Base-by-base conservation (phyloP, 2,329 filamentous ascomycete species). In the Ophiostoma perfectum region DNA sequence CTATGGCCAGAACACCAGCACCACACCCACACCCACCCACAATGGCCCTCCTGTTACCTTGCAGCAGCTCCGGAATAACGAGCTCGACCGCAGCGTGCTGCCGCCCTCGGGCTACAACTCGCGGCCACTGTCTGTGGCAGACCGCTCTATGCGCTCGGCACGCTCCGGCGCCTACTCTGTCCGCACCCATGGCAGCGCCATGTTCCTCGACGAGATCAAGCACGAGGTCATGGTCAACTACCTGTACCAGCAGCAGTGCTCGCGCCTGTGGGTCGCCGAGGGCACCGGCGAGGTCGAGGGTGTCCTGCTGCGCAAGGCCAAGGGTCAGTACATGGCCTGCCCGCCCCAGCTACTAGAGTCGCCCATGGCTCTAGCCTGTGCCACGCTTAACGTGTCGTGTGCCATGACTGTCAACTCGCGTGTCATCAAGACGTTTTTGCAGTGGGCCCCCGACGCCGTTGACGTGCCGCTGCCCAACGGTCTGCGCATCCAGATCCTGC, bases 221-320 rank as follows among this genome's bases (percentile, higher is more conserved):
- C 88, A 92, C 74, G 90, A 93, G 77, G 88, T 93, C 70, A 93
- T 93, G 90, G 89, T 91, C 70, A 92, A 91, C 78, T 92, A 91
- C 76, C 81, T 93, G 39, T 92, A 92, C 77, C 90, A 93, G 77
- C 89, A 93, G 76, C 90, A 92, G 78, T 92, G 89, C 74, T 84
- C 86, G 12, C 85, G 87, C 70, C 82, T 92, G 45, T 93, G 90
- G 90, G 87, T 92, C 27, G 86, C 86, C 44, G 88, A 91, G 73
- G 86, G 84, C 47, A 87, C 83, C 65, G 88, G 88, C 12, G 85
- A 89, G 72, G 77, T 87, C 5, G 90, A 93, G 76, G 91, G 91
- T 72, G 89, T 92, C 41, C 78, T 93, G 27, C 79, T 93, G 64
- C 84, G 90, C 72, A 92, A 91, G 74, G 76, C 82, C 18, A 84